Conservation (phyloP, 192 early-diverging fungal genomes). For the Coemansia sp. region DNA sequence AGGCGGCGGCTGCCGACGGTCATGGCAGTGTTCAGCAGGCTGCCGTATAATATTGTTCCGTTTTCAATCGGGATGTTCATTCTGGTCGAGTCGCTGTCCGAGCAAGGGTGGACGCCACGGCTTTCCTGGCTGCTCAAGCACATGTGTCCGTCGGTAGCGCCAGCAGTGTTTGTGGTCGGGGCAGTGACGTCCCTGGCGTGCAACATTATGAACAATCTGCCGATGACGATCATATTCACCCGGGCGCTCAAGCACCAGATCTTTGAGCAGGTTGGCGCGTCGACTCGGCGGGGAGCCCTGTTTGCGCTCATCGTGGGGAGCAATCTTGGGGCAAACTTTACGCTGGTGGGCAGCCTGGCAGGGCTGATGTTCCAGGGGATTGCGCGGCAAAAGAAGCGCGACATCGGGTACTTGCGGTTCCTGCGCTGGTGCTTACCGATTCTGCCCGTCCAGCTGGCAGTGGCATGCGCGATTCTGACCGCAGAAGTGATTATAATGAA, state of each 20-base stretch:
- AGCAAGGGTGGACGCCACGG: conserved; percentile 66
- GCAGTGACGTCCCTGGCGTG: conserved; percentile 67
- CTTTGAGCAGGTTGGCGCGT: conserved; percentile 47
- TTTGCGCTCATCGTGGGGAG: conserved; percentile 75
- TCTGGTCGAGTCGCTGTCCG: conserved; percentile 70
- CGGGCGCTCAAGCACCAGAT: conserved; percentile 66
- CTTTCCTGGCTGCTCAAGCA: conserved; percentile 61
- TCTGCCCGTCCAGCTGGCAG: conserved; percentile 31
- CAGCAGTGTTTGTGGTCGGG: conserved; percentile 64
- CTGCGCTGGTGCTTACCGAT: conserved; percentile 34
- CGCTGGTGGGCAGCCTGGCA: conserved; percentile 71
- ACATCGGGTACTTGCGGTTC: conserved; percentile 35
- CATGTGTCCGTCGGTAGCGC: conserved; percentile 55
- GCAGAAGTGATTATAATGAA: conserved; percentile 26
- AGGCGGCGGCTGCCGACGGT: conserved; percentile 56
- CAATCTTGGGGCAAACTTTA: conserved; percentile 82
- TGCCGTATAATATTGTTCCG: conserved; percentile 77
- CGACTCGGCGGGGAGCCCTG: conserved; percentile 58
- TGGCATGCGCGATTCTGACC: conserved; percentile 27
- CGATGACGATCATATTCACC: conserved; percentile 82
- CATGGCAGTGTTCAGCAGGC: conserved; percentile 52
- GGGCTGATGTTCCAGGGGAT: conserved; percentile 60
- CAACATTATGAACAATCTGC: conserved; percentile 81
- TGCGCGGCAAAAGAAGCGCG: conserved; percentile 23
- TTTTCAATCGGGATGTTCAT: conserved; percentile 89